phyloP scores from a whole-genome alignment of 2,329 filamentous ascomycete genomes.

The Onygenales sp. region DNA sequence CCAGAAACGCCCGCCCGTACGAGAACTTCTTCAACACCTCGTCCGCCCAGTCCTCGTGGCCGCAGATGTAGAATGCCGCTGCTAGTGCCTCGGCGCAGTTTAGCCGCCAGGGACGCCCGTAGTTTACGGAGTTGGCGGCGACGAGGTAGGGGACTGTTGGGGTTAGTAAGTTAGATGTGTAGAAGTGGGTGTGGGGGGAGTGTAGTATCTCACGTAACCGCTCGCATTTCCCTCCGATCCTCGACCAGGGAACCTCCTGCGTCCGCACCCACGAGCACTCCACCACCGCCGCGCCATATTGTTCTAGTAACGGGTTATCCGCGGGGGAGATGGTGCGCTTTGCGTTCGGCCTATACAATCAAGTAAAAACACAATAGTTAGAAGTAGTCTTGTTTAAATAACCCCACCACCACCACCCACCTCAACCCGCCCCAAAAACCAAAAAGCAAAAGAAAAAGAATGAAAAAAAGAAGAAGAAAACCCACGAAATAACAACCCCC shows the following conservation, averaged over 20 bases:
- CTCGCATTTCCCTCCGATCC: slow-evolving; percentile 90
- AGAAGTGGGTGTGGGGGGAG: not conserved
- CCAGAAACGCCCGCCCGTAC: slow-evolving; percentile 78
- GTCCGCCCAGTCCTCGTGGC: slow-evolving; percentile 82
- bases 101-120: slow-evolving; percentile 86
- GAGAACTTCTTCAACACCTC: slow-evolving; percentile 74
- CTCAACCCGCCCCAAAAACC: not conserved
- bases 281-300: slow-evolving; percentile 87
- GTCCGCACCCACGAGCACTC: slow-evolving; percentile 96
- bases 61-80: slow-evolving; percentile 87
- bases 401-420: too few species aligned
- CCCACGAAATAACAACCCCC: slow-evolving; percentile 77
- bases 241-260: slow-evolving; percentile 78
- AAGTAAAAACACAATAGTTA: not conserved
- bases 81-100: slow-evolving; percentile 95
- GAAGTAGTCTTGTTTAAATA: not conserved
- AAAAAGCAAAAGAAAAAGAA: not conserved
- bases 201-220: slow-evolving; percentile 45
- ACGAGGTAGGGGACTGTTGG: slow-evolving; percentile 76
- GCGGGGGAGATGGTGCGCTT: slow-evolving; percentile 76
- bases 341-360: slow-evolving; percentile 59
- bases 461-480: slow-evolving; percentile 4
- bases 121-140: slow-evolving; percentile 94
- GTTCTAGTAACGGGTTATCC: slow-evolving; percentile 70
- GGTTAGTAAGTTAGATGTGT: not conserved